Conservation (phyloP, 495 filamentous ascomycete genomes). For the Endocarpon pusillum region DNA sequence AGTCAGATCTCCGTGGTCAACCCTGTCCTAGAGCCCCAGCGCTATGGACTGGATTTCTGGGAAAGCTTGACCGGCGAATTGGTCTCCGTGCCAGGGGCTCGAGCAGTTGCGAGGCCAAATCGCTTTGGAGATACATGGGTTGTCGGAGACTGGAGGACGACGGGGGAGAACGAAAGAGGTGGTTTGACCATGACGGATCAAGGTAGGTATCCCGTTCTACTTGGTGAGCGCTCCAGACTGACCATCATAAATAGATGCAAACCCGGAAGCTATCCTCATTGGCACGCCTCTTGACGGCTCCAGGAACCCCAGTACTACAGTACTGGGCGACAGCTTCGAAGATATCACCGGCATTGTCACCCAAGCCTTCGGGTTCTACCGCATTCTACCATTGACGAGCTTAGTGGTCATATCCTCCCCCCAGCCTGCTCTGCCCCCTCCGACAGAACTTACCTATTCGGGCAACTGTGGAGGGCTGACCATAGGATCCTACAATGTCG, state of each 20-base stretch:
- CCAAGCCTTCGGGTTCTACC: constrained; percentile 41
- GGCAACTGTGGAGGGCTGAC: constrained; percentile 33
- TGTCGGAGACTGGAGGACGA: constrained; percentile 33
- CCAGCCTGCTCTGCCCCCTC: constrained; percentile 13
- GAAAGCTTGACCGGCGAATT: constrained; percentile 41
- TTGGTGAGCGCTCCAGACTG: background rate
- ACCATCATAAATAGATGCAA: constrained; percentile 26
- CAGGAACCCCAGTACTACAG: constrained; percentile 31
- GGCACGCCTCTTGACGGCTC: constrained; percentile 40
- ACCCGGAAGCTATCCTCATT: constrained; percentile 45
- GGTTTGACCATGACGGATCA: constrained; percentile 35
- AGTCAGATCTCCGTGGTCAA: constrained; percentile 35
- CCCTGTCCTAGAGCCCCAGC: constrained; percentile 30
- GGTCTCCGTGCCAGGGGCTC: constrained; percentile 32
- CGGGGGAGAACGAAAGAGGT: constrained; percentile 33
- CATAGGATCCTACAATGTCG: constrained; percentile 42
- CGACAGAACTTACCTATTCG: constrained; percentile 26
- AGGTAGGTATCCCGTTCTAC: constrained; percentile 10
- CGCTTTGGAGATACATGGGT: constrained; percentile 47
- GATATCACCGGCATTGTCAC: constrained; percentile 42
- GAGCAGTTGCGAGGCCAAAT: constrained; percentile 31
- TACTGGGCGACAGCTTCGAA: constrained; percentile 35
- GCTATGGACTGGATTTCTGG: constrained; percentile 49
- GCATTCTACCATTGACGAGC: constrained; percentile 36
- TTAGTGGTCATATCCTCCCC: constrained; percentile 22